phyloP scores from a whole-genome alignment of 352 stramenopile species.

The Globisporangium middletonii region DNA sequence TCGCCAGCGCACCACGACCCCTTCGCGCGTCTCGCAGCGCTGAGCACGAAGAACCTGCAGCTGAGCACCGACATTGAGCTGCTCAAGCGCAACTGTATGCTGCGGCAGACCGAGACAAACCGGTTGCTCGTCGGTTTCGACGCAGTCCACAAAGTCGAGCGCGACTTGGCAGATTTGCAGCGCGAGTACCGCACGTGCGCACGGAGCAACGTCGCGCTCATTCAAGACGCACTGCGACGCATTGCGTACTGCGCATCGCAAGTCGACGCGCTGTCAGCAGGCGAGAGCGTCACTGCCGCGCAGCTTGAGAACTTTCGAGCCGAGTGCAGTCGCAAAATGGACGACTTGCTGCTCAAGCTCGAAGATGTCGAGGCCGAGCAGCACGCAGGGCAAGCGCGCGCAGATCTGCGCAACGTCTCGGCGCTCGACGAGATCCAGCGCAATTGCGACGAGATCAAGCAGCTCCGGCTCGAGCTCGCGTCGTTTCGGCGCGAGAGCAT shows the following conservation, averaged over 20 bases:
- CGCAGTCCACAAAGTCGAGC: constrained; percentile 31
- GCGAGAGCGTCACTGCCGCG: constrained; percentile 21
- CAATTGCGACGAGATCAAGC: constrained; percentile 19
- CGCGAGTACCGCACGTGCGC: constrained; percentile 39
- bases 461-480: constrained; percentile 18
- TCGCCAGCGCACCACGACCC: constrained; percentile 17
- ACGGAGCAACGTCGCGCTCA: constrained; percentile 35
- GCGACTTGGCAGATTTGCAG: constrained; percentile 33
- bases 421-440: constrained; percentile 9
- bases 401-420: neutral
- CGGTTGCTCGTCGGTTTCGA: constrained; percentile 29
- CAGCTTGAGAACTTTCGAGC: constrained; percentile 37
- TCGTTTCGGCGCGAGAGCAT: neutral
- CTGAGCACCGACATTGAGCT: constrained; percentile 31
- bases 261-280: constrained; percentile 34
- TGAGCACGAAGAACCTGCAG: constrained; percentile 29
- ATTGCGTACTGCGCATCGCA: constrained; percentile 47
- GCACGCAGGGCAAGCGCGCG: neutral
- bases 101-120: constrained; percentile 29
- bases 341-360: constrained; percentile 31
- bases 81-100: constrained; percentile 31
- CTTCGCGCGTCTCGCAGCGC: constrained; percentile 13
- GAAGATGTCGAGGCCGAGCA: constrained; percentile 24
- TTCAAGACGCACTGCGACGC: constrained; percentile 44
- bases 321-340: constrained; percentile 44